Conservation (phyloP, 169 alveolate genomes). For the Fabrea salina region DNA sequence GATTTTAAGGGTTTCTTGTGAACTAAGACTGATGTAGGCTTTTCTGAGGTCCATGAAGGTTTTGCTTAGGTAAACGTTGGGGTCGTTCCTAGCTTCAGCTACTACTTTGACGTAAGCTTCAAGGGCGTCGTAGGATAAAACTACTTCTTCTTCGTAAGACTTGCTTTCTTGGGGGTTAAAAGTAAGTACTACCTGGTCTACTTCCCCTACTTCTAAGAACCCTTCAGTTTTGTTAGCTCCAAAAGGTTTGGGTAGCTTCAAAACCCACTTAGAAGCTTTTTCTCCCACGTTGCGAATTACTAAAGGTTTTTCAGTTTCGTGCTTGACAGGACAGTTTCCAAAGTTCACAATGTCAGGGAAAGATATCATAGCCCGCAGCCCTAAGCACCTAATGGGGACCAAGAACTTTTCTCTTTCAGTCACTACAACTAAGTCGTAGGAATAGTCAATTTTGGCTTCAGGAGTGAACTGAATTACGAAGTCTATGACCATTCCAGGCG, state of each 20-base stretch:
- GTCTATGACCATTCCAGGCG: conserved; percentile 90
- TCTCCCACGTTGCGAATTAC: conserved; percentile 91
- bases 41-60: conserved; percentile 79
- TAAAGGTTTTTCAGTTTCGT: conserved; percentile 85
- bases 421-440: conserved; percentile 86
- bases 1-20: conserved; percentile 83
- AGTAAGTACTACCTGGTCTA: conserved; percentile 75
- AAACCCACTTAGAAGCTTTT: conserved; percentile 87
- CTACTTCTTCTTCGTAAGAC: conserved; percentile 73
- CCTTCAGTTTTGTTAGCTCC: conserved; percentile 83
- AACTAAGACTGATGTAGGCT: conserved; percentile 87
- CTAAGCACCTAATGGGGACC: conserved; percentile 84
- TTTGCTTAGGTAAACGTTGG: conserved; percentile 74
- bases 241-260: conserved; percentile 71
- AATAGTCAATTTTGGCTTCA: conserved; percentile 86
- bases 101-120: conserved; percentile 74
- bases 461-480: conserved; percentile 84
- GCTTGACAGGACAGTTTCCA: conserved; percentile 88
- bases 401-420: conserved; percentile 89
- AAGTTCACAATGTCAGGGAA: conserved; percentile 89
- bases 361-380: conserved; percentile 87
- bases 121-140: conserved; percentile 77
- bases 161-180: conserved; percentile 77
- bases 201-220: conserved; percentile 79
- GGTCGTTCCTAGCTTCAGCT: conserved; percentile 83